Base-by-base conservation (phyloP, 805 yeast genomes). In the Ogataea nonfermentans region DNA sequence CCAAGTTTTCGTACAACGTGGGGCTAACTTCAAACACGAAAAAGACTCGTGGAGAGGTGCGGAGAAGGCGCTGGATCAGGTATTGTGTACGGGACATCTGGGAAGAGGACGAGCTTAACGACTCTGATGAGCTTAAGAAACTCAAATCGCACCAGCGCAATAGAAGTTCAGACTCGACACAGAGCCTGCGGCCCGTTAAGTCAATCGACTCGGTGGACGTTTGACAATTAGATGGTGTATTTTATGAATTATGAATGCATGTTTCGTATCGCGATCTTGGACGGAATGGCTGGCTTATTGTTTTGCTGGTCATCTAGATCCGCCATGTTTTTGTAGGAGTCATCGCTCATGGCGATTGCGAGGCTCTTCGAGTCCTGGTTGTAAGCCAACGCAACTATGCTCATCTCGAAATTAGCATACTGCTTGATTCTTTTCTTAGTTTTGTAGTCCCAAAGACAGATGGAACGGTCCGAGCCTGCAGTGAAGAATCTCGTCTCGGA, bases 51-150 rank as follows among this genome's bases (percentile, higher is more conserved):
- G 67, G 81, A 46, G 56, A 62, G 29, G 73, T 67, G 53, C 67
- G 90, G 49, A 68, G 91, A 54, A 68, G 91, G 53, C 69, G 88
- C 57, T 83, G 90, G 90, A 62, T 75, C 2, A 61, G 86, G 37
- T 56, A 53, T 37, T 70, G 73, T 44, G 55, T 58, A 3, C 43
- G 63, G 12, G 51, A 52, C 23, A 43, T 55, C 22, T 49, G 51
- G 44, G 56, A 52, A 9, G 47, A 43, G 23, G 37, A 37, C 14
- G 44, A 22, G 2, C 32, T 22, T 9, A 40, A 29, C 19, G 41
- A 35, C 14, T 29, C 29, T 6, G 24, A 28, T 6, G 36, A 29
- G 9, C 29, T 25, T 28, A 35, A 32, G n/a, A 26, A 31, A 4
- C 20, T 14, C 14, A 15, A 10, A 11, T 4, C 17, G 13, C 44